Percentiles rank a stretch among this genome's conserved stretches.
These are phyloP conservation scores for Blastobotrys chiropterorum DNA, from an alignment of 805 yeast species.

Conservation along the genomic window DNA sequence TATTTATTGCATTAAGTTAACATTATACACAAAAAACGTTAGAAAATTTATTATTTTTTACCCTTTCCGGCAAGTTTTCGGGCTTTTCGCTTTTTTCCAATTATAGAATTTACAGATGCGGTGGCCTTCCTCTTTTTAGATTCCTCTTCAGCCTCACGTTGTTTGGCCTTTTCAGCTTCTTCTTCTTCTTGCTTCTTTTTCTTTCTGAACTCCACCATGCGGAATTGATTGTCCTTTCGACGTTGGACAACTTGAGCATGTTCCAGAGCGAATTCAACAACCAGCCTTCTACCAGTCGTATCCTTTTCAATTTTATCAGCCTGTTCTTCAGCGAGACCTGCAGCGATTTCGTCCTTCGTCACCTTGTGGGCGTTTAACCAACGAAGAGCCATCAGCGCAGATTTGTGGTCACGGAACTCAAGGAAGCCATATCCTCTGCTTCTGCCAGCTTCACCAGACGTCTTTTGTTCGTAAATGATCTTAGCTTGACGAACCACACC, in stretches of 20 bases:
- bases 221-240: conserved; percentile 52
- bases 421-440: conserved; percentile 96
- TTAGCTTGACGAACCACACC: conserved; percentile 95
- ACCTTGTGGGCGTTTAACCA: conserved; percentile 96
- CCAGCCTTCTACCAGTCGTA: conserved; percentile 60
- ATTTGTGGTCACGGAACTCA: conserved; percentile 85
- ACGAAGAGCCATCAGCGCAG: conserved; percentile 92
- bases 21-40: conserved; percentile 2
- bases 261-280: conserved; percentile 94
- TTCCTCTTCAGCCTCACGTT: conserved; percentile 5
- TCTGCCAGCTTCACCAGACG: conserved; percentile 79
- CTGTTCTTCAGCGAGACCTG: conserved; percentile 21
- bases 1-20: conserved; percentile 2
- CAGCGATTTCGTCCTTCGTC: conserved; percentile 52
- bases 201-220: conserved; percentile 18
- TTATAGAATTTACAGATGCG: conserved; percentile 18
- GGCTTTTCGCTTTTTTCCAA: conserved; percentile 31
- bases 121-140: conserved; percentile 3
- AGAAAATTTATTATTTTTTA: too few relatives aligned
- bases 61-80: too few relatives aligned
- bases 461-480: conserved; percentile 87
- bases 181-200: conserved; percentile 25
- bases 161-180: conserved; percentile 16
- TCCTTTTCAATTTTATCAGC: conserved; percentile 22
- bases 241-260: conserved; percentile 91